Evolutionary conservation across 306 rosid genomes (phyloP).

Genomic region (Heteromeles arbutifolia): DNA sequence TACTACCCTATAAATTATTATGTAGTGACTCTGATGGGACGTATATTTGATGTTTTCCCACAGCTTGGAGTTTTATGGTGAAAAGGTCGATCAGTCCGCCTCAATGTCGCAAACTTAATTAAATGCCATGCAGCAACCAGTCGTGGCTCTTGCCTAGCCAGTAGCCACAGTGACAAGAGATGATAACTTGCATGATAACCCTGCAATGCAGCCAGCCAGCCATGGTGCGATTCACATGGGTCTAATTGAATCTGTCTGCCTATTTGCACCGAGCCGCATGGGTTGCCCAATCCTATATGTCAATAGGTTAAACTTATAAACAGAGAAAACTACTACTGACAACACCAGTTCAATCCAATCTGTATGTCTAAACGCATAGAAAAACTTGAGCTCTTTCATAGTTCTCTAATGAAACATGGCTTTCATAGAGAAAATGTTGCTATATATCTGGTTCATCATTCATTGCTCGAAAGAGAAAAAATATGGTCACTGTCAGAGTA

Average conservation of each 20-base stretch:
- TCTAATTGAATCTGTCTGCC: neutral
- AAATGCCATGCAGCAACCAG: neutral
- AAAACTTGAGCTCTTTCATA: neutral
- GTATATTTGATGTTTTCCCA: neutral
- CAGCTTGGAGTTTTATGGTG: slow-evolving; percentile 3
- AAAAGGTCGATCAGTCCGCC: neutral
- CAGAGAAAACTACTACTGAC: neutral
- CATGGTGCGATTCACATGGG: neutral
- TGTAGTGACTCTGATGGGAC: neutral
- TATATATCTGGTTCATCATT: neutral
- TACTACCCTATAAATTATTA: neutral
- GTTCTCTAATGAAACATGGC: neutral
- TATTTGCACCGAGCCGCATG: neutral
- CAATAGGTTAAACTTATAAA: neutral
- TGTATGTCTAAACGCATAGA: neutral
- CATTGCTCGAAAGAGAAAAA: neutral
- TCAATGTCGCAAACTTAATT: neutral
- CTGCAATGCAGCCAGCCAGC: neutral
- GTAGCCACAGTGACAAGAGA: neutral
- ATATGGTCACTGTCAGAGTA: neutral
- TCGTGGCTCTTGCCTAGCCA: neutral
- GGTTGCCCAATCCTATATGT: neutral
- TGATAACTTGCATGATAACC: neutral
- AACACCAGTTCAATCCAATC: neutral
- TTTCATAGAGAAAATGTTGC: neutral